These are phyloP conservation scores for Paecilomyces niveus DNA, from an alignment of 2,329 filamentous ascomycete genomes.

Conservation along the genomic window DNA sequence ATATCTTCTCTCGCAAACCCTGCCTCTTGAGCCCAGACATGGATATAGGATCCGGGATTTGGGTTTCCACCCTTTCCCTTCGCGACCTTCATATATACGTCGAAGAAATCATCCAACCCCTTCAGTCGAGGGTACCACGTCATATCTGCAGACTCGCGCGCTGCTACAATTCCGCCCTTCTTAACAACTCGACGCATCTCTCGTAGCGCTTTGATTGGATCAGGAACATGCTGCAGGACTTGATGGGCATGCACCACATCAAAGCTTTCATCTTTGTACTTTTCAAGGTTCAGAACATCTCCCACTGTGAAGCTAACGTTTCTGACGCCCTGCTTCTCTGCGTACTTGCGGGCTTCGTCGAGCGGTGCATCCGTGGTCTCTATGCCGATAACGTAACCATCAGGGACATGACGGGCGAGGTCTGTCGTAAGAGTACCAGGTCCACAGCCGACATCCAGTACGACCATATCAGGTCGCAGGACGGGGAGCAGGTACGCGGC, in stretches of 20 bases:
- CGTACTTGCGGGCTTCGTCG: constrained; percentile 23
- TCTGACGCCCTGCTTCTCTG: constrained; percentile 18
- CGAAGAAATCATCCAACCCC: constrained; percentile 19
- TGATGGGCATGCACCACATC: constrained; percentile 56
- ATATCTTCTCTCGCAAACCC: constrained; percentile 14
- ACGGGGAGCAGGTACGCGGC: constrained; percentile 34
- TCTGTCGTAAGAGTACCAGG: constrained; percentile 39
- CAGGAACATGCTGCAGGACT: constrained; percentile 49
- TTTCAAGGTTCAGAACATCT: constrained; percentile 34
- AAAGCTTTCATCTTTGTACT: constrained; percentile 41
- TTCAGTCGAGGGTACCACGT: constrained; percentile 25
- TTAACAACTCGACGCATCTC: constrained; percentile 51
- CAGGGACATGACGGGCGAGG: constrained; percentile 27
- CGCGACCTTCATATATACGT: constrained; percentile 13
- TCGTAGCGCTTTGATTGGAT: constrained; percentile 44
- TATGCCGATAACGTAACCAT: constrained; percentile 32
- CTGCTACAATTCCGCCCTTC: constrained; percentile 46
- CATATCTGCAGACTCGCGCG: constrained; percentile 32
- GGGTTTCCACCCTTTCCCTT: constrained; percentile 6
- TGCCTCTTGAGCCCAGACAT: constrained; percentile 18
- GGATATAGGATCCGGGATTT: constrained; percentile 14
- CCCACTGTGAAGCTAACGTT: constrained; percentile 31
- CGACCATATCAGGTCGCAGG: constrained; percentile 25
- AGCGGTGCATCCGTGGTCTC: constrained; percentile 27
- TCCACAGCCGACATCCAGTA: constrained; percentile 42